Evolutionary conservation across 306 rosid genomes (phyloP).

Genomic region (Macrotyloma uniflorum): DNA sequence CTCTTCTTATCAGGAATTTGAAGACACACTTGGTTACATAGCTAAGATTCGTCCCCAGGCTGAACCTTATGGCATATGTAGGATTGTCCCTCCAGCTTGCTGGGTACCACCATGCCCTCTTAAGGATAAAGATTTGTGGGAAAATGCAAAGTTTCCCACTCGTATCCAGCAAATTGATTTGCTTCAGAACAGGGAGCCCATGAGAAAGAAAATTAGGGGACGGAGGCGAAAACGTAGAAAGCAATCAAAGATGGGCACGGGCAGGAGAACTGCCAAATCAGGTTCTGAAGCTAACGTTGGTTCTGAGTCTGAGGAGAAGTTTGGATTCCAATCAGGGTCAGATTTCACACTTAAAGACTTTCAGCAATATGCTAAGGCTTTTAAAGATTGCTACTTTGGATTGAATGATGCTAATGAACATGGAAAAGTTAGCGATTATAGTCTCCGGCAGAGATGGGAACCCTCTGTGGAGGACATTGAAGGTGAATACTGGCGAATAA

Average conservation of each 20-base stretch:
- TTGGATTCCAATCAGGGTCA: constrained; percentile 87
- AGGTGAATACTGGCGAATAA: constrained; percentile 97
- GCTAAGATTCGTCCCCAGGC: constrained; percentile 80
- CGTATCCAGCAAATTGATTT: constrained; percentile 86
- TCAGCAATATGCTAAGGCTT: constrained; percentile 56
- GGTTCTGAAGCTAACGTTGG: constrained; percentile 56
- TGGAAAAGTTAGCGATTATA: constrained; percentile 36
- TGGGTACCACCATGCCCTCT: constrained; percentile 90
- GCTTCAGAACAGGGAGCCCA: constrained; percentile 92
- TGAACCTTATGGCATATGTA: constrained; percentile 81
- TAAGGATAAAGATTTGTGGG: constrained; percentile 74
- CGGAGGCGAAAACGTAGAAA: constrained; percentile 71
- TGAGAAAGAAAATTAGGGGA: constrained; percentile 76
- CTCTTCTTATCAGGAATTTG: constrained; percentile 67
- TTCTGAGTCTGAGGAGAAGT: constrained; percentile 64
- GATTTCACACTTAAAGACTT: constrained; percentile 73
- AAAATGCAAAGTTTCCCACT: constrained; percentile 73
- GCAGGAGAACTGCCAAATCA: constrained; percentile 43
- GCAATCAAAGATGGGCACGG: constrained; percentile 55
- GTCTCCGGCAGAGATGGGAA: constrained; percentile 43
- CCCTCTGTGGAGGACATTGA: constrained; percentile 78
- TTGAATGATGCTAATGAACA: constrained; percentile 44
- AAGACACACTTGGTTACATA: constrained; percentile 80
- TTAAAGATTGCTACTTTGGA: constrained; percentile 72
- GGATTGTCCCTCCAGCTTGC: constrained; percentile 84